Conservation (phyloP, 73 alveolate genomes). For the Paramecium caudatum region DNA sequence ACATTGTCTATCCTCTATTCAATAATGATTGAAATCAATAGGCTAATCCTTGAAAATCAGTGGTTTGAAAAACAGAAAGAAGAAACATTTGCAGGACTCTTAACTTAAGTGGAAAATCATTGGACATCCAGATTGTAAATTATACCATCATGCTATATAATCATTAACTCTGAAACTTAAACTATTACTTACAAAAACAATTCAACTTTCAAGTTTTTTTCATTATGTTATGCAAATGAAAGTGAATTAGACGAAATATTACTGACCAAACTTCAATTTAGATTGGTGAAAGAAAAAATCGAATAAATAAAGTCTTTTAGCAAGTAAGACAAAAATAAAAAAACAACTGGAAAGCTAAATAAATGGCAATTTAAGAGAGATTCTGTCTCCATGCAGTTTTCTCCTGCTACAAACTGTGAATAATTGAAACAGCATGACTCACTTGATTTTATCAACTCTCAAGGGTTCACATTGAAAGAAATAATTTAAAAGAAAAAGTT, state of each 20-base stretch:
- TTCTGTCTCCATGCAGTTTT: not conserved
- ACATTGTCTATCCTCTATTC: not conserved
- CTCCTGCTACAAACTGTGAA: not conserved
- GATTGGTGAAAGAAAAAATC: not conserved
- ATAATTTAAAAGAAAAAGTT: too few species aligned
- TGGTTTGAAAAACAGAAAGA: too few species aligned
- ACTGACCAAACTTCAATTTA: not conserved
- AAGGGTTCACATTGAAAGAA: not conserved
- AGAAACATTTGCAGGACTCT: too few species aligned
- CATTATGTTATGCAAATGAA: constrained; percentile 7
- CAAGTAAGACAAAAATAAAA: not conserved
- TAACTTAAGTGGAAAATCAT: too few species aligned
- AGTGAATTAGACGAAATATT: not conserved
- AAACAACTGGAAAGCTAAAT: not conserved
- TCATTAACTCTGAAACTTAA: not conserved
- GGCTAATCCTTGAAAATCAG: not conserved
- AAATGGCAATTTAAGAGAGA: constrained; percentile 12
- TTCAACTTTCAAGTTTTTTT: not conserved
- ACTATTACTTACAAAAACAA: constrained; percentile 16
- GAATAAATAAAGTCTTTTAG: not conserved
- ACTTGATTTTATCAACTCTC: not conserved
- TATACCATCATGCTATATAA: not conserved
- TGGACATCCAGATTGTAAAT: too few species aligned
- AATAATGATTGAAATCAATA: constrained; percentile 21
- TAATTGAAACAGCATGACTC: not conserved